Conservation (phyloP, 176 grass and related monocot genomes). For the Rhynchospora tenuis region DNA sequence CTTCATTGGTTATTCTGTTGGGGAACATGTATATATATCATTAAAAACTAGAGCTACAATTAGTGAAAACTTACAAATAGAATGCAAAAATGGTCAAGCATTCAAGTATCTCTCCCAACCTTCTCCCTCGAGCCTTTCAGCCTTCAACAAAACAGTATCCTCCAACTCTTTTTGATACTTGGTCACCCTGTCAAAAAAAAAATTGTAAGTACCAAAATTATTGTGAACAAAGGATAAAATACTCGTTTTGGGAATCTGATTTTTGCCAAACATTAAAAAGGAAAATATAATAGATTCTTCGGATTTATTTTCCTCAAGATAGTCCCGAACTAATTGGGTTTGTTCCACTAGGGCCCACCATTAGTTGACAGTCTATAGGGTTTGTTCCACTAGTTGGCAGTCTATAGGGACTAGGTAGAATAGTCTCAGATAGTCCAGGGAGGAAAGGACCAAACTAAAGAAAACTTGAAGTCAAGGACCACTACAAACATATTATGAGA, state of each 20-base stretch:
- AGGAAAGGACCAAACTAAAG: background rate
- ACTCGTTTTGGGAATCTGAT: background rate
- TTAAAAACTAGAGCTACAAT: background rate
- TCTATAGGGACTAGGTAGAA: background rate
- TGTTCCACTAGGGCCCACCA: background rate
- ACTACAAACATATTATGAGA: background rate
- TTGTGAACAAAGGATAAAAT: background rate
- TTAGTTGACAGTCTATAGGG: background rate
- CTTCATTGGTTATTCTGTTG: background rate
- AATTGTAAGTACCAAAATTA: background rate
- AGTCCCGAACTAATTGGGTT: background rate
- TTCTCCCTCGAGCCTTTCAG: conserved; percentile 56
- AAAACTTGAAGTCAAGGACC: background rate
- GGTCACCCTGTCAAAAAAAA: conserved; percentile 29
- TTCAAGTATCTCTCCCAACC: conserved; percentile 57
- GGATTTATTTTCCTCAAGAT: background rate
- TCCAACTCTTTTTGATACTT: conserved; percentile 57
- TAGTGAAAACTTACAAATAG: background rate
- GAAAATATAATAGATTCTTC: background rate
- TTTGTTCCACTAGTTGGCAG: background rate
- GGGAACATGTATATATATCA: background rate
- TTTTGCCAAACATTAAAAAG: background rate
- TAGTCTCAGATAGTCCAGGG: background rate
- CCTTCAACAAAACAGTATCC: conserved; percentile 62
- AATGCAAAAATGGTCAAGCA: conserved; percentile 2